Evolutionary conservation across 306 rosid species (phyloP).

Genomic region (Cucurbita moschata): DNA sequence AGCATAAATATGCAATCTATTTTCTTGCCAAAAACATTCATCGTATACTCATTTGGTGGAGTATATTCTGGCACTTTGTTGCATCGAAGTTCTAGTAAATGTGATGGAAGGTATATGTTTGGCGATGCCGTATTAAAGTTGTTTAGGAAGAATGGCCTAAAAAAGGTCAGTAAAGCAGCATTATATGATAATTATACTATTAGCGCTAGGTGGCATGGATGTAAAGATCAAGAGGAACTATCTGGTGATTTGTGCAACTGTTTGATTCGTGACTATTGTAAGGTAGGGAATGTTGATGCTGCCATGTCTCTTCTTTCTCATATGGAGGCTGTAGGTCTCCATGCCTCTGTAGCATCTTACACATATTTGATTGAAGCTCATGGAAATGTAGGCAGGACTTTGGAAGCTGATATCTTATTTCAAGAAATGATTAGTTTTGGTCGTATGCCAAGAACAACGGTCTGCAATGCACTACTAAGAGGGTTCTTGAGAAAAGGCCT

Average conservation of each 20-base stretch:
- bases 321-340: conserved; percentile 43
- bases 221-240: conserved; percentile 24
- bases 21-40: conserved; percentile 7
- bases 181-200: background rate
- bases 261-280: conserved; percentile 32
- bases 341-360: conserved; percentile 25
- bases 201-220: background rate
- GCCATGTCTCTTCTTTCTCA: conserved; percentile 44
- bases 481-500: conserved; percentile 63
- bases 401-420: conserved; percentile 56
- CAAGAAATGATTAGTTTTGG: conserved; percentile 48
- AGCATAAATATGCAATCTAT: conserved; percentile 16
- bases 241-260: conserved; percentile 25
- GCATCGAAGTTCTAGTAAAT: conserved; percentile 7
- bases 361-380: conserved; percentile 41
- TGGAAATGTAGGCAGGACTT: conserved; percentile 56
- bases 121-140: conserved; percentile 5
- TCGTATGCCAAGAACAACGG: conserved; percentile 24
- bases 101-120: background rate
- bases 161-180: conserved; percentile 7
- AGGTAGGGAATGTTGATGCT: conserved; percentile 33
- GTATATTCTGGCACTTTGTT: conserved; percentile 9
- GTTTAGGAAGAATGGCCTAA: conserved; percentile 9
- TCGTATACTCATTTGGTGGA: conserved; percentile 15
- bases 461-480: conserved; percentile 50